Conservation (phyloP, 495 filamentous ascomycete genomes). For the Penicillium canariense region DNA sequence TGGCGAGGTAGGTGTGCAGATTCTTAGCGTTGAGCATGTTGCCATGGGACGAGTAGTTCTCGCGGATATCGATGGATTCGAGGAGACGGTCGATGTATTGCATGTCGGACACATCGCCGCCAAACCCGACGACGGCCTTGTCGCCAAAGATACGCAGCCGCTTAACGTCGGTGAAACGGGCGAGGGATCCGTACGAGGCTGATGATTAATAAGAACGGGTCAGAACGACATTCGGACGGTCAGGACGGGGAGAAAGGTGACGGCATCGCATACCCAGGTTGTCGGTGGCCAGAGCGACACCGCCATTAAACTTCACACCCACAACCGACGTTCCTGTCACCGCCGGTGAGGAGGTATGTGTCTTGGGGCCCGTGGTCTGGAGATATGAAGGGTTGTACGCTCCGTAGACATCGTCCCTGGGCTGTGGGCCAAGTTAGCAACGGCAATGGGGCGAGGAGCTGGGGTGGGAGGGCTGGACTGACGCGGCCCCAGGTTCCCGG, state of each 20-base stretch:
- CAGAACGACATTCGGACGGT: background rate
- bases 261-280: constrained; percentile 70
- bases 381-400: constrained; percentile 86
- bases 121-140: constrained; percentile 76
- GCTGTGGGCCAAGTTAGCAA: constrained; percentile 52
- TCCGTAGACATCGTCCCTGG: constrained; percentile 93
- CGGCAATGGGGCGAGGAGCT: constrained; percentile 10
- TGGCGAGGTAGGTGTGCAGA: constrained; percentile 91
- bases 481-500: constrained; percentile 97
- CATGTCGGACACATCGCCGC: constrained; percentile 97
- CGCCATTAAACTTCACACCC: constrained; percentile 90
- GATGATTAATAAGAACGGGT: constrained; percentile 5
- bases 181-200: constrained; percentile 97
- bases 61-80: constrained; percentile 77
- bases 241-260: background rate
- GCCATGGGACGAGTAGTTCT: constrained; percentile 69
- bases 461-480: constrained; percentile 40
- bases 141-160: constrained; percentile 75
- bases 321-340: constrained; percentile 96
- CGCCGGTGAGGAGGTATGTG: constrained; percentile 84
- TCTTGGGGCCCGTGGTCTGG: constrained; percentile 65
- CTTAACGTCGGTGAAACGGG: constrained; percentile 94
- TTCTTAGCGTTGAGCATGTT: constrained; percentile 80
- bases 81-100: constrained; percentile 93
- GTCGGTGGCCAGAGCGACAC: constrained; percentile 94